These are phyloP conservation scores for Colletotrichum cordylinicola DNA, from an alignment of 2,329 filamentous ascomycete genomes.

Conservation along the genomic window DNA sequence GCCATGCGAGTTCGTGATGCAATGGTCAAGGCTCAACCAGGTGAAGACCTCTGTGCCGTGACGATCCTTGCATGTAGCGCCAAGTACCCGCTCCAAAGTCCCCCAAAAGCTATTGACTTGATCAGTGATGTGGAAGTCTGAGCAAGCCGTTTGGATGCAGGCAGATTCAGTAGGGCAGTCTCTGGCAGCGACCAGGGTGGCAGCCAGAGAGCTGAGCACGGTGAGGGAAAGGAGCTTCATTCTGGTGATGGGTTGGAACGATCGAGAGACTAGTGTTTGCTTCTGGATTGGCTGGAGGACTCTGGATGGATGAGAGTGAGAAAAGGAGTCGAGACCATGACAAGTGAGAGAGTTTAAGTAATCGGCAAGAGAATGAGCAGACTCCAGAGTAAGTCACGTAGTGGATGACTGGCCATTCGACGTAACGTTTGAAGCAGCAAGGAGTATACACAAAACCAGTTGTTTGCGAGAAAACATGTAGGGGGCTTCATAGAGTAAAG, in stretches of 20 bases:
- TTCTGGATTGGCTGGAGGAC: fast-evolving
- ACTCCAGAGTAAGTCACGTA: no score
- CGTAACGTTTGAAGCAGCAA: not conserved
- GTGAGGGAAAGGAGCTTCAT: not conserved
- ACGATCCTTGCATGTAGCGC: not conserved
- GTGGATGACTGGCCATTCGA: not conserved
- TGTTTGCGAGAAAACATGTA: not conserved
- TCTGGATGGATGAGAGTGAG: fast-evolving
- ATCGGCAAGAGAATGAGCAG: no score
- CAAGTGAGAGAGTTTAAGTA: not conserved
- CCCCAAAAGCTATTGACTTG: not conserved
- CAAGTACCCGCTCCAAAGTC: not conserved
- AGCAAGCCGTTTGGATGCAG: not conserved
- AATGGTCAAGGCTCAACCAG: not conserved
- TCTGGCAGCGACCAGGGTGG: not conserved
- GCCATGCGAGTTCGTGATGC: not conserved
- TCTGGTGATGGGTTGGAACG: not conserved
- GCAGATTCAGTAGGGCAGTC: not conserved
- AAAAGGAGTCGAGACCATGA: not conserved
- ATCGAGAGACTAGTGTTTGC: not conserved
- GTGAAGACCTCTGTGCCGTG: not conserved
- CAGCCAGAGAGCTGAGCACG: not conserved
- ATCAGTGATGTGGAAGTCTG: not conserved
- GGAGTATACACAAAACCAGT: fast-evolving
- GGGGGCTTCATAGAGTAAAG: fast-evolving